phyloP scores from a whole-genome alignment of 1,139 yeast genomes.

The Saccharomycopsis hybrid region DNA sequence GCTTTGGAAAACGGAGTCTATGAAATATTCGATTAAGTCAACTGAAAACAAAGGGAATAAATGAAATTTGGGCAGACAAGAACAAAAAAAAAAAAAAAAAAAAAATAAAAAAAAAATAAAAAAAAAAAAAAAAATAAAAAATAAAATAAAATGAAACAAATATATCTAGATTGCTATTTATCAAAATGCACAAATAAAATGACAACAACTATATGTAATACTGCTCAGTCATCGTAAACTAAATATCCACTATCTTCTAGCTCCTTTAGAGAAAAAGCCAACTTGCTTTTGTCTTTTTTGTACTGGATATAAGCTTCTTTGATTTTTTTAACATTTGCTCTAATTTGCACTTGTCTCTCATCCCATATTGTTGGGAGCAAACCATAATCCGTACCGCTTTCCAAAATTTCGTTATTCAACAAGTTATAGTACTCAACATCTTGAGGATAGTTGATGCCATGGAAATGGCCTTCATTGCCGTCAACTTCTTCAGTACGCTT shows the following conservation, averaged over 20 bases:
- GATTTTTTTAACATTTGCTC: slow-evolving; percentile 32
- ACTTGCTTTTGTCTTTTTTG: slow-evolving; percentile 29
- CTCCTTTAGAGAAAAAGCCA: slow-evolving; percentile 32
- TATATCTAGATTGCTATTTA: too few species aligned
- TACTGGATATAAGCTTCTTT: slow-evolving; percentile 36
- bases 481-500: slow-evolving; percentile 29
- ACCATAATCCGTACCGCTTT: slow-evolving; percentile 28
- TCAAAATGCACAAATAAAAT: too few species aligned
- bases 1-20: too few species aligned
- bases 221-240: not conserved
- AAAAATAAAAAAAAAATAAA: too few species aligned
- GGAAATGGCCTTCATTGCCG: slow-evolving; percentile 40
- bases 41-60: too few species aligned
- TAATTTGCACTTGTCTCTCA: slow-evolving; percentile 31
- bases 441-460: slow-evolving; percentile 39
- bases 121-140: too few species aligned
- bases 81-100: too few species aligned
- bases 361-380: slow-evolving; percentile 37
- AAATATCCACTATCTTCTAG: slow-evolving; percentile 23
- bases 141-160: too few species aligned
- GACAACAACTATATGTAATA: too few species aligned
- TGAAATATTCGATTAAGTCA: too few species aligned
- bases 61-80: too few species aligned
- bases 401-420: slow-evolving; percentile 34
- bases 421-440: slow-evolving; percentile 41